Percentiles rank a stretch among this genome's conserved stretches.
Evolutionary conservation across 1,284 basidiomycete species (phyloP).

Genomic region (Xerocomus alliaceus): DNA sequence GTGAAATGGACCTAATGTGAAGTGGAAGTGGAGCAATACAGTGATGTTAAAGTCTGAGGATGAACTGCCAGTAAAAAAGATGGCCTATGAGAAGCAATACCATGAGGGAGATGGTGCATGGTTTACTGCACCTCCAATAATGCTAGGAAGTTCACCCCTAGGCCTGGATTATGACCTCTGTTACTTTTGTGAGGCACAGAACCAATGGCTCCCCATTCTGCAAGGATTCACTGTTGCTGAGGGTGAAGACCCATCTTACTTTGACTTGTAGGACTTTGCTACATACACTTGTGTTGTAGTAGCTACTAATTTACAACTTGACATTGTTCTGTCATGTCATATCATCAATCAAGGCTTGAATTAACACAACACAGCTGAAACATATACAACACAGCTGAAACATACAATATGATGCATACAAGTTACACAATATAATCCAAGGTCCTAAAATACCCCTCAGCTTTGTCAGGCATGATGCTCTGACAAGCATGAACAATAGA

Average conservation of each 20-base stretch:
- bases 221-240: background rate
- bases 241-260: background rate
- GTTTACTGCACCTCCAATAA: background rate
- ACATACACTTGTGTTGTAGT: no score
- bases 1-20: slow-evolving; percentile 10
- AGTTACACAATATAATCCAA: background rate
- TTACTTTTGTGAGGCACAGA: slow-evolving; percentile 1
- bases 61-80: background rate
- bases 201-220: background rate
- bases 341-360: no score
- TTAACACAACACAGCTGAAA: no score
- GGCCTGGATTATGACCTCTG: background rate
- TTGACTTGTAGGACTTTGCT: no score
- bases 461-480: background rate
- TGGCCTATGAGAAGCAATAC: background rate
- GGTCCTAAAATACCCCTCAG: background rate
- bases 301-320: no score
- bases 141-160: background rate
- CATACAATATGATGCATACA: no score
- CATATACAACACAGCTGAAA: no score
- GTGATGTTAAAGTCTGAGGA: background rate
- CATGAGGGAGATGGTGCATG: background rate
- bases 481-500: background rate
- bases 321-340: no score
- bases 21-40: slow-evolving; percentile 10